phyloP scores from a whole-genome alignment of 257 asterid genomes.

The Nicotiana knightiana region DNA sequence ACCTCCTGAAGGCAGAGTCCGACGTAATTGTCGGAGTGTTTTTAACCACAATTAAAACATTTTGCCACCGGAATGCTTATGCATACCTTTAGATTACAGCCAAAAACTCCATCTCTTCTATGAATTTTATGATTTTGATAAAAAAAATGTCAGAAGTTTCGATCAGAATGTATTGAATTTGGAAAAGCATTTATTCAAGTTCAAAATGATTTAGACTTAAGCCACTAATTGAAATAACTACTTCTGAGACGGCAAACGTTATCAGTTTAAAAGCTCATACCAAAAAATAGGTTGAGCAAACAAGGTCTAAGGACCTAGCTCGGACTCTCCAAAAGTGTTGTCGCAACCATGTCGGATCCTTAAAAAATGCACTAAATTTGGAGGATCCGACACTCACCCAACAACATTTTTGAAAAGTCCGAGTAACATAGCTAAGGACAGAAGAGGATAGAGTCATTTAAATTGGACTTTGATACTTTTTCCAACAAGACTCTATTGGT shows the following conservation, averaged over 20 bases:
- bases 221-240: background rate
- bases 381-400: too few relatives aligned
- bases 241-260: background rate
- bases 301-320: background rate
- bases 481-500: background rate
- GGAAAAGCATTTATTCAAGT: background rate
- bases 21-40: background rate
- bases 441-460: background rate
- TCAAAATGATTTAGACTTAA: background rate
- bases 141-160: background rate
- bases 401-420: too few relatives aligned
- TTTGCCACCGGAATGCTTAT: background rate
- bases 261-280: background rate
- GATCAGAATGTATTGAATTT: background rate
- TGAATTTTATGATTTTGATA: background rate
- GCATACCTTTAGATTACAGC: background rate
- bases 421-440: background rate
- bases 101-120: background rate
- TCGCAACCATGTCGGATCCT: too few relatives aligned
- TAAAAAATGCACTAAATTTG: too few relatives aligned
- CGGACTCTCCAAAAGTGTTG: too few relatives aligned
- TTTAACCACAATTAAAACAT: background rate
- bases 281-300: background rate
- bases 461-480: background rate
- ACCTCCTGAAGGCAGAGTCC: background rate